A percentile compares a stretch with the other conserved stretches of the same genome.
These are phyloP conservation scores for Kurtzmaniella fragi DNA, from an alignment of 805 yeast species.

Conservation along the genomic window DNA sequence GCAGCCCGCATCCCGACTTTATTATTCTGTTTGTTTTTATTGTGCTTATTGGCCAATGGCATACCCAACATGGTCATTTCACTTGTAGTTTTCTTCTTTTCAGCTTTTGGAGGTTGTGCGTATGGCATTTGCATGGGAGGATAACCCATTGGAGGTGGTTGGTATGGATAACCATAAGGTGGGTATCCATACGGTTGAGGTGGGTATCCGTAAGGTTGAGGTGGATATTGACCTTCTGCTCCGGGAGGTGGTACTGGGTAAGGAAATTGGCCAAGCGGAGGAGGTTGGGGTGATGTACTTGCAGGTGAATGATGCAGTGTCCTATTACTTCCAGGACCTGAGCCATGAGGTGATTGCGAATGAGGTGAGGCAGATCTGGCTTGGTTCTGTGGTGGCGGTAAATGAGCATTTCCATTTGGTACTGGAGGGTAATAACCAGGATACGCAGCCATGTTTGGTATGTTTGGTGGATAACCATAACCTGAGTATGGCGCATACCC, in stretches of 20 bases:
- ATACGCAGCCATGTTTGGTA: too few relatives aligned
- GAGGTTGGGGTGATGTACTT: background rate
- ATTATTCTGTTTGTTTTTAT: slow-evolving; percentile 40
- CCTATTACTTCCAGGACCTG: background rate
- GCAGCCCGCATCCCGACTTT: slow-evolving; percentile 61
- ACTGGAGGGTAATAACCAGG: background rate
- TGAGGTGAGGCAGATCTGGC: background rate
- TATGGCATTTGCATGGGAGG: slow-evolving; percentile 3
- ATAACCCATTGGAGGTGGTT: slow-evolving; percentile 4
- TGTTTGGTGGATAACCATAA: too few relatives aligned
- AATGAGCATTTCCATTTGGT: slow-evolving; percentile 2
- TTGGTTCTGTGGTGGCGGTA: slow-evolving; percentile 2
- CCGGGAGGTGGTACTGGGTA: too few relatives aligned
- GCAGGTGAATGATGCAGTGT: background rate
- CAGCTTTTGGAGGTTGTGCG: slow-evolving; percentile 3
- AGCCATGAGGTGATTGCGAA: background rate
- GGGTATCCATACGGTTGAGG: slow-evolving; percentile 7
- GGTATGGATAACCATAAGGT: slow-evolving; percentile 7
- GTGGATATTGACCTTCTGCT: background rate
- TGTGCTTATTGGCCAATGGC: slow-evolving; percentile 38
- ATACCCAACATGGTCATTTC: slow-evolving; percentile 41
- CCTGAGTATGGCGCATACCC: too few relatives aligned
- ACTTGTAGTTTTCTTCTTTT: slow-evolving; percentile 20
- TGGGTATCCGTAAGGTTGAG: background rate
- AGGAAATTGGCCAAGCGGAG: too few relatives aligned